Conservation (phyloP, 2,329 filamentous ascomycete species). For the Alternaria incomplexa region DNA sequence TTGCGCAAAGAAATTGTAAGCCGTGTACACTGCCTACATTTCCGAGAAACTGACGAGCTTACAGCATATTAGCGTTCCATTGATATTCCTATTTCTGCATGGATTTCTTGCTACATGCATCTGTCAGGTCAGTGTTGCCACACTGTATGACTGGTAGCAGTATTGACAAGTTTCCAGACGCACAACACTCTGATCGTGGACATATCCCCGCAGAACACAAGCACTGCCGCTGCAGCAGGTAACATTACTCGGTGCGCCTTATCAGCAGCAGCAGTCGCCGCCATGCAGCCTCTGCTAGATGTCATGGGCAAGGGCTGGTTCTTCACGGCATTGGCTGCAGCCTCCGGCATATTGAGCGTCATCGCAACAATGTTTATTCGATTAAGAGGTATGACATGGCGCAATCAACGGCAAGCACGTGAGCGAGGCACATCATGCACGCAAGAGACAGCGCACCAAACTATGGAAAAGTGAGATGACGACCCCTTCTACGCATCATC, state of each 20-base stretch:
- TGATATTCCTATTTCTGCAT: background rate
- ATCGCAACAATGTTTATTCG: background rate
- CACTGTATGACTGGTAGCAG: background rate
- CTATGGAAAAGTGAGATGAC: background rate
- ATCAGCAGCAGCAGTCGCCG: background rate
- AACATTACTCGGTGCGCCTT: background rate
- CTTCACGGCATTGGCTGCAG: background rate
- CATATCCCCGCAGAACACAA: background rate
- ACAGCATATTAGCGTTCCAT: background rate
- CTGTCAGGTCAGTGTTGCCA: background rate
- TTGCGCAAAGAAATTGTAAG: background rate
- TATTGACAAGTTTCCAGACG: background rate
- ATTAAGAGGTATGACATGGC: background rate
- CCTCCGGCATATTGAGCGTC: background rate
- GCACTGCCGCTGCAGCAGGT: background rate
- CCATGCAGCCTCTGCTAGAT: background rate
- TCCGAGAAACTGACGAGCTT: background rate
- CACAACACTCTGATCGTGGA: background rate
- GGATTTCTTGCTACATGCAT: background rate
- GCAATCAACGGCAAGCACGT: background rate
- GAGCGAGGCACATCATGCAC: background rate
- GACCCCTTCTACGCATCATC: too few species aligned
- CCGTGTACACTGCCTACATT: too few species aligned
- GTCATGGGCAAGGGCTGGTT: background rate
- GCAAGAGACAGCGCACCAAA: fast-evolving